phyloP scores from a whole-genome alignment of 306 rosid species.

The Comarum palustre region DNA sequence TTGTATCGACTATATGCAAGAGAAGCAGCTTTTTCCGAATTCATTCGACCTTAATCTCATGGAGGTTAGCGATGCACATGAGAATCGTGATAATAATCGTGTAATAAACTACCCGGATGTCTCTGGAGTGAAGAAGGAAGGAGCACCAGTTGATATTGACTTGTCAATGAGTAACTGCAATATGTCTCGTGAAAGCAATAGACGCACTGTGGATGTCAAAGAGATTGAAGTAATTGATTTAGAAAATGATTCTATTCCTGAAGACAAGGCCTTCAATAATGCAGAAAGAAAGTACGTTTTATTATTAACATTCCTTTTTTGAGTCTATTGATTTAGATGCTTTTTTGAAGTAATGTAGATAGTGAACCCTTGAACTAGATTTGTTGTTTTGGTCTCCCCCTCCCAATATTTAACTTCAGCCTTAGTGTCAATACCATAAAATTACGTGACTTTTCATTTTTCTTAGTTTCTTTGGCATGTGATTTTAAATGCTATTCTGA shows the following conservation, averaged over 20 bases:
- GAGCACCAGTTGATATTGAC: conserved; percentile 54
- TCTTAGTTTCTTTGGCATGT: conserved; percentile 22
- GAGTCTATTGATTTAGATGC: conserved; percentile 14
- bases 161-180: conserved; percentile 59
- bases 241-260: conserved; percentile 61
- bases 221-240: conserved; percentile 94
- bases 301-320: neutral
- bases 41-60: conserved; percentile 95
- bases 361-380: neutral
- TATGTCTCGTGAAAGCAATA: conserved; percentile 48
- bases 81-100: conserved; percentile 55
- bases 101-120: conserved; percentile 41
- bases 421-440: conserved; percentile 5
- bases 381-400: neutral
- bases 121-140: conserved; percentile 56
- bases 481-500: conserved; percentile 29
- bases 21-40: conserved; percentile 58
- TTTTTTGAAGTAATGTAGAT: neutral
- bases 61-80: conserved; percentile 70
- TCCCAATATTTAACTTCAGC: neutral
- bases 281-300: conserved; percentile 66
- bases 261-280: conserved; percentile 47
- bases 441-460: conserved; percentile 10
- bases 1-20: conserved; percentile 53
- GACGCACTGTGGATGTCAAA: conserved; percentile 45